A percentile compares a stretch with the other conserved stretches of the same genome.
Evolutionary conservation across 2,329 filamentous ascomycete genomes (phyloP).

Genomic region (Berkeleyomyces rouxiae): DNA sequence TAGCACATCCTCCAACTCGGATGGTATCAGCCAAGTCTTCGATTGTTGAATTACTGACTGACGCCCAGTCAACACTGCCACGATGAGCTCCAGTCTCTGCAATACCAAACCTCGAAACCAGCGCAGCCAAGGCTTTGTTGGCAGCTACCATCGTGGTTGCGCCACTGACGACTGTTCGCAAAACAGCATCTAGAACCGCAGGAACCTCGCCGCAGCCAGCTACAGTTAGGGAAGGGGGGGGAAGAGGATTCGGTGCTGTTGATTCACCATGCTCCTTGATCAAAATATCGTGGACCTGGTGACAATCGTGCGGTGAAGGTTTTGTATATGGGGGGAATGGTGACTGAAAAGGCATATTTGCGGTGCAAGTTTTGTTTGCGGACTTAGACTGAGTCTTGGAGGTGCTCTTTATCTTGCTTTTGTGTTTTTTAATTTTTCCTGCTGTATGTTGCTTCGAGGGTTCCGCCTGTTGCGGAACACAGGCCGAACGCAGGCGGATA

Average conservation of each 20-base stretch:
- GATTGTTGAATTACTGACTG: slow-evolving; percentile 41
- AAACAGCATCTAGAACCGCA: slow-evolving; percentile 35
- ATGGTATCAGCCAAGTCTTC: slow-evolving; percentile 53
- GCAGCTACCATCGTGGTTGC: slow-evolving; percentile 36
- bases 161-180: slow-evolving; percentile 36
- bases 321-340: background rate
- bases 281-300: background rate
- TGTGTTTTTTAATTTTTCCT: background rate
- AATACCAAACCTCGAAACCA: slow-evolving; percentile 48
- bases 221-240: slow-evolving; percentile 23
- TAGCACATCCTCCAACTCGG: slow-evolving; percentile 50
- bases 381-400: background rate
- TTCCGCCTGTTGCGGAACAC: background rate
- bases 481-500: background rate
- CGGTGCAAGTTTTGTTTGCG: background rate
- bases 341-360: background rate
- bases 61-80: slow-evolving; percentile 61
- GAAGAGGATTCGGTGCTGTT: background rate
- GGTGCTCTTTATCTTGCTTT: background rate
- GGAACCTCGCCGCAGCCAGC: slow-evolving; percentile 49
- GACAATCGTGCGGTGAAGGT: background rate
- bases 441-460: background rate
- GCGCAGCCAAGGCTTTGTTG: slow-evolving; percentile 45
- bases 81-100: slow-evolving; percentile 46
- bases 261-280: background rate